Conservation (phyloP, 306 rosid species). For the Lablab purpureus region DNA sequence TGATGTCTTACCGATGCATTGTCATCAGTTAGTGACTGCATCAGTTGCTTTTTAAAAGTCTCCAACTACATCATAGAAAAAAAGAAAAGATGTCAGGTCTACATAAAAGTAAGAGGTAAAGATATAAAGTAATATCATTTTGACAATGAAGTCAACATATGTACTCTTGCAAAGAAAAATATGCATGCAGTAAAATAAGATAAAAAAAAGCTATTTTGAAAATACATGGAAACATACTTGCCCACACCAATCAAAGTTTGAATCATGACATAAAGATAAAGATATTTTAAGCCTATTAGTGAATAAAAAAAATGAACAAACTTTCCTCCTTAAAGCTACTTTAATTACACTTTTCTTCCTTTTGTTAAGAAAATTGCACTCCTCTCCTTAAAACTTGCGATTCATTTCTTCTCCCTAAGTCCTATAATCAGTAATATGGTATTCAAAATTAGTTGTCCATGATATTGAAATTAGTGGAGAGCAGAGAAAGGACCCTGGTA, state of each 20-base stretch:
- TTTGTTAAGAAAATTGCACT: neutral
- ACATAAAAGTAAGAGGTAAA: neutral
- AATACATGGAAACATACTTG: neutral
- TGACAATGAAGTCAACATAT: conserved; percentile 1
- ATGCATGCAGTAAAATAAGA: conserved; percentile 17
- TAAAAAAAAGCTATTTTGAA: neutral
- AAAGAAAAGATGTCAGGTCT: conserved; percentile 13
- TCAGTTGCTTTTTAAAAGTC: conserved; percentile 86
- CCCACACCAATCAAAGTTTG: neutral
- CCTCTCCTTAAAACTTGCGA: neutral
- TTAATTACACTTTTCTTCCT: neutral
- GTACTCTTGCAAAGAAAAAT: conserved; percentile 26
- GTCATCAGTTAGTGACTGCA: conserved; percentile 90
- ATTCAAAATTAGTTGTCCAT: too few species aligned
- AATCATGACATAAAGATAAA: conserved; percentile 4
- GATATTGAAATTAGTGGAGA: too few species aligned
- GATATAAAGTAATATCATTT: conserved; percentile 6
- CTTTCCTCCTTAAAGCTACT: neutral
- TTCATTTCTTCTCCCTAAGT: too few species aligned
- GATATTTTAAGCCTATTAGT: neutral
- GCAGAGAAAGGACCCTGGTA: too few species aligned
- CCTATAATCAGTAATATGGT: too few species aligned
- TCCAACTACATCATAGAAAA: conserved; percentile 73
- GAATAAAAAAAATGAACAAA: neutral
- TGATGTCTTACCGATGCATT: conserved; percentile 73